These are phyloP conservation scores for Yarrowia sp. DNA, from an alignment of 805 yeast species.

Conservation along the genomic window DNA sequence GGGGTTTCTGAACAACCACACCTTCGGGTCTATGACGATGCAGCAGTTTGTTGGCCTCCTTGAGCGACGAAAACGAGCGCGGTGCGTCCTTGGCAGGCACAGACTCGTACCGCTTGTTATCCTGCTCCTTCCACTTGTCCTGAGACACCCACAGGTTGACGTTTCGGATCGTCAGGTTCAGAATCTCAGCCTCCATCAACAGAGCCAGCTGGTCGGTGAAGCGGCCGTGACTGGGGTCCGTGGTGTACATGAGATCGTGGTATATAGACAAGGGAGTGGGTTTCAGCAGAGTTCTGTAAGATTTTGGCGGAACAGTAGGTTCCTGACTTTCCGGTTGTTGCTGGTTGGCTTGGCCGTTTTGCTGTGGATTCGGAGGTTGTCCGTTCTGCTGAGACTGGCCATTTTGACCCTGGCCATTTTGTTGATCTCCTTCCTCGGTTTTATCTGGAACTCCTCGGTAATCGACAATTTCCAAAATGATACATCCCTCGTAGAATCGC, in stretches of 20 bases:
- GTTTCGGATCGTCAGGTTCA: constrained; percentile 78
- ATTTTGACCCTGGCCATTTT: background rate
- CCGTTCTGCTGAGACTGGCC: too few species aligned
- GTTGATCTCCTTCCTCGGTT: constrained; percentile 4
- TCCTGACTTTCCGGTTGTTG: constrained; percentile 1
- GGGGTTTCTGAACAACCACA: constrained; percentile 53
- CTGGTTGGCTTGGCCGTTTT: background rate
- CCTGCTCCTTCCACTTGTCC: constrained; percentile 30
- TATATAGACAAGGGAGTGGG: constrained; percentile 84
- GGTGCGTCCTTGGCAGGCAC: constrained; percentile 44
- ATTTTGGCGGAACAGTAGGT: constrained; percentile 61
- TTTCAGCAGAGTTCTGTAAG: constrained; percentile 75
- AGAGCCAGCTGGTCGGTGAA: constrained; percentile 81
- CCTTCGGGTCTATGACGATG: constrained; percentile 48
- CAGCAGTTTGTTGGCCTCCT: constrained; percentile 40
- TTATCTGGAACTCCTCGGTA: constrained; percentile 57
- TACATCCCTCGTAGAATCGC: constrained; percentile 85
- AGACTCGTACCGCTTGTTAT: constrained; percentile 41
- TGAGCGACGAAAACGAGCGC: constrained; percentile 15
- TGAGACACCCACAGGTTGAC: constrained; percentile 72
- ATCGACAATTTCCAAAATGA: constrained; percentile 85
- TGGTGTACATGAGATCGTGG: constrained; percentile 83
- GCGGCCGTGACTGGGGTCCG: constrained; percentile 71
- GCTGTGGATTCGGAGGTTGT: background rate
- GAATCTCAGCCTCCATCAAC: constrained; percentile 85